Base-by-base conservation (phyloP, 164 flowering plant genomes). In the Magnolia officinalis region DNA sequence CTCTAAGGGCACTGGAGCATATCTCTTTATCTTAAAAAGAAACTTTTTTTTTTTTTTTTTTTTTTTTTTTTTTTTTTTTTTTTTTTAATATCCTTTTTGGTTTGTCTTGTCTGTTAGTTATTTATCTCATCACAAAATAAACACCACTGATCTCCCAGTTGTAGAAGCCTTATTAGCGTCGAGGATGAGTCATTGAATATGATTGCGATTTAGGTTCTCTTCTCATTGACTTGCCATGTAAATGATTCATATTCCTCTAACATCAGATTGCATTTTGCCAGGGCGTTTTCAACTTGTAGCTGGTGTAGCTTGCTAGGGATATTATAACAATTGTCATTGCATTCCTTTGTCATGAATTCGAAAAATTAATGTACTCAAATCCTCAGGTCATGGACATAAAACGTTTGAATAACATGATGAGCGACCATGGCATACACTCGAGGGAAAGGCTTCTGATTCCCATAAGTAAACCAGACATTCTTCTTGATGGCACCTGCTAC, bases 381-480 rank as follows among this genome's bases (percentile, higher is more conserved):
- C 16, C 58, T 65, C 80, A 96, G 99, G 96, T 93, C 75, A 88
- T 88, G 89, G 97, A 88, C 87, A 89, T 96, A 74, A 92, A 93
- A 79, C 92, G 99, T 29, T 77, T 96, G 64, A 96, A 96, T 87
- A 96, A 96, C 83, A 96, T 93, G 99, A 91, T 93, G 90, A 96
- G 97, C 82, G 98, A 96, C 81, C 99, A 96, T 80, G 99, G 97
- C 31, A 93, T 96, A 78, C 84, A 93, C 81, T 93, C 99, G 9
- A 90, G 99, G 83, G 95, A 92, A 78, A 89, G 97, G 84, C 77
- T 96, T 67, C 82, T 96, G 58, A 92, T 96, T 79, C 99, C 98
- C 14, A 75, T 96, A 13, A 86, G 87, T 83, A 87, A 86, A 50
- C 94, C 97, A 13, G 88, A 89, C 13, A 58, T 89, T 75, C 98